phyloP scores from a whole-genome alignment of 176 grass and related monocot genomes.

The Avena sativa region DNA sequence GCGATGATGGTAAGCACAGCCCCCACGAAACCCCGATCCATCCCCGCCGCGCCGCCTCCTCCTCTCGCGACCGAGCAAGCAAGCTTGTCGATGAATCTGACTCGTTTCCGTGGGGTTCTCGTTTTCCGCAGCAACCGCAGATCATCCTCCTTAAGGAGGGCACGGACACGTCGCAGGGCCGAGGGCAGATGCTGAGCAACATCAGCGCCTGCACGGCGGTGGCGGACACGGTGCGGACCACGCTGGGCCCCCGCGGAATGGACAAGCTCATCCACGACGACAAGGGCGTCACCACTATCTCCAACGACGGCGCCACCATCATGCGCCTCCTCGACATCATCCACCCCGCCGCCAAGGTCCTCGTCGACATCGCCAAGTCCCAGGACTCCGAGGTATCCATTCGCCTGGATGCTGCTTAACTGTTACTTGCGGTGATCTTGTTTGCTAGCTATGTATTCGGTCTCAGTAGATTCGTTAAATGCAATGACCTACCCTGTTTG shows the following conservation, averaged over 20 bases:
- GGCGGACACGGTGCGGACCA: slow-evolving; percentile 79
- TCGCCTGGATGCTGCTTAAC: not conserved
- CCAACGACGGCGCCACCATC: slow-evolving; percentile 97
- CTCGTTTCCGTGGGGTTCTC: not conserved
- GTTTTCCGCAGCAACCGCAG: slow-evolving; percentile 77
- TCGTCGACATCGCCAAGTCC: slow-evolving; percentile 76
- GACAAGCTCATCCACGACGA: slow-evolving; percentile 97
- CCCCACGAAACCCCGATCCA: not conserved
- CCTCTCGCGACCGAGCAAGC: not conserved
- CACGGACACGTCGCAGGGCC: slow-evolving; percentile 93
- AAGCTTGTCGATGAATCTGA: slow-evolving; percentile 18
- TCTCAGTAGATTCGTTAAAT: not conserved
- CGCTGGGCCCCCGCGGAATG: slow-evolving; percentile 90
- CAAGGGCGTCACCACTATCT: slow-evolving; percentile 85
- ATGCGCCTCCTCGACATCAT: slow-evolving; percentile 93
- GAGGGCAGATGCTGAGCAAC: slow-evolving; percentile 90
- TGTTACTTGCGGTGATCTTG: too few species aligned
- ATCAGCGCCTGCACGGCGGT: slow-evolving; percentile 94
- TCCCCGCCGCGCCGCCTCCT: not conserved
- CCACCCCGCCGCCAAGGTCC: slow-evolving; percentile 87
- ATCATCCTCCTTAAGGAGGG: slow-evolving; percentile 99
- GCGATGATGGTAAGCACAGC: slow-evolving; percentile 50
- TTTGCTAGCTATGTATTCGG: not conserved
- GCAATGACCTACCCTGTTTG: not conserved
- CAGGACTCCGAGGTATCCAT: slow-evolving; percentile 79